Base-by-base conservation (phyloP, 257 asterid genomes). In the Rubia yunnanensis region DNA sequence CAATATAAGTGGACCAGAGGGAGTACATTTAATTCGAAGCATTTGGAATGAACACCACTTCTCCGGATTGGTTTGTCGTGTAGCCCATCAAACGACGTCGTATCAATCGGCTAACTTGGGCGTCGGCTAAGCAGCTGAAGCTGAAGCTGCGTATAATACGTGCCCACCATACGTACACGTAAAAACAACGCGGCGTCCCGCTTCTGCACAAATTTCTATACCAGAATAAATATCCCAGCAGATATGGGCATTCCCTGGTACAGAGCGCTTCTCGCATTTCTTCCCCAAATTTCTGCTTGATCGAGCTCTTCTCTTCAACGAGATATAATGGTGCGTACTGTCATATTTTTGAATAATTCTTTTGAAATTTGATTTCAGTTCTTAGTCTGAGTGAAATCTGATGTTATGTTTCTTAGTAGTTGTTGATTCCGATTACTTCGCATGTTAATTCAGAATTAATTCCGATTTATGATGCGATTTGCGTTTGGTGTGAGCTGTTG, bases 141-240 rank as follows among this genome's bases (percentile, higher is more conserved):
- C 57, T 10, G 10, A 28, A 46, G 46, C 60, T 28, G 6, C 36
- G 52, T n/a, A 57, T 23, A 41, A n/a, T 10, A 11, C 10, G 32
- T 28, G 61, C 32, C 7, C 17, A 56, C 61, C 4, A 14, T 14
- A 4, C 41, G 44, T 59, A 59, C 46, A 59, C 64, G 62, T 68
- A 58, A 64, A 59, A 18, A 18, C 60, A 67, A 72, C 76, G 81
- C 81, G 81, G 84, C 77, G 72, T 46, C 73, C 24, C 76, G 79
- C 52, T 39, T 38, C 71, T 34, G 77, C 71, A 31, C 27, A 10
- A 39, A 54, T 57, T 60, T 30, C 18, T 41, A 49, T 60, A 9
- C 65, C 41, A 59, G 50, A 26, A 64, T 57, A 64, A 68, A 54
- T 55, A 48, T 52, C 10, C 27, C 39, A 57, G 36, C 41, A 1